phyloP scores from a whole-genome alignment of 768 basidiomycete genomes.

The Kwoniella bestiolae region DNA sequence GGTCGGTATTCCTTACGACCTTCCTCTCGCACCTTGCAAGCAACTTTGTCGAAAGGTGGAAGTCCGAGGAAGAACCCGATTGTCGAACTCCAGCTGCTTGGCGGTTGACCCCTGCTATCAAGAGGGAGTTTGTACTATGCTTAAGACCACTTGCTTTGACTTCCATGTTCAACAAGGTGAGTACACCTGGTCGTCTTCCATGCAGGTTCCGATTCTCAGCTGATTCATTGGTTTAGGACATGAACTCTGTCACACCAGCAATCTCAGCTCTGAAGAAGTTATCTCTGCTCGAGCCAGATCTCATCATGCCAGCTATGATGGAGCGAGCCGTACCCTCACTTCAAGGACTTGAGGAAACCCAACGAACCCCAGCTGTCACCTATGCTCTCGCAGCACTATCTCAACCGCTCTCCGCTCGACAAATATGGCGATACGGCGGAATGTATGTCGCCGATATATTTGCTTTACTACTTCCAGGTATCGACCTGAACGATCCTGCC shows the following conservation, averaged over 20 bases:
- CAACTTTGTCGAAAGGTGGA: constrained; percentile 79
- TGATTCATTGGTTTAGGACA: constrained; percentile 59
- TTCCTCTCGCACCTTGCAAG: constrained; percentile 84
- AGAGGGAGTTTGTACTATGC: constrained; percentile 79
- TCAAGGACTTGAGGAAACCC: constrained; percentile 88
- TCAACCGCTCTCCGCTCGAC: constrained; percentile 76
- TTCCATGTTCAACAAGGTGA: constrained; percentile 81
- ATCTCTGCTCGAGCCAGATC: constrained; percentile 81
- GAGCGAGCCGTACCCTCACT: constrained; percentile 83
- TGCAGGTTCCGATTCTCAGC: no score
- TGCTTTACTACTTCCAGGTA: constrained; percentile 79
- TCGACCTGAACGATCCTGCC: constrained; percentile 67
- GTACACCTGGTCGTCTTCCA: neutral
- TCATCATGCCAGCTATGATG: constrained; percentile 77
- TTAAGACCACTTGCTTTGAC: constrained; percentile 79
- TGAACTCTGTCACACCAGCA: constrained; percentile 72
- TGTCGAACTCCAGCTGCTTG: constrained; percentile 83
- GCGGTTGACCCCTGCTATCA: constrained; percentile 76
- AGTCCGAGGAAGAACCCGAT: constrained; percentile 71
- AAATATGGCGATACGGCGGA: constrained; percentile 78
- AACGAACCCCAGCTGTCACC: constrained; percentile 81
- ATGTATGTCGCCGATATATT: constrained; percentile 80
- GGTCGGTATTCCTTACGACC: constrained; percentile 63
- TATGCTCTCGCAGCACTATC: constrained; percentile 81
- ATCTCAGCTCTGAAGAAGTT: constrained; percentile 80